These are phyloP conservation scores for Colletotrichum sp. DNA, from an alignment of 2,329 filamentous ascomycete genomes.

Conservation along the genomic window DNA sequence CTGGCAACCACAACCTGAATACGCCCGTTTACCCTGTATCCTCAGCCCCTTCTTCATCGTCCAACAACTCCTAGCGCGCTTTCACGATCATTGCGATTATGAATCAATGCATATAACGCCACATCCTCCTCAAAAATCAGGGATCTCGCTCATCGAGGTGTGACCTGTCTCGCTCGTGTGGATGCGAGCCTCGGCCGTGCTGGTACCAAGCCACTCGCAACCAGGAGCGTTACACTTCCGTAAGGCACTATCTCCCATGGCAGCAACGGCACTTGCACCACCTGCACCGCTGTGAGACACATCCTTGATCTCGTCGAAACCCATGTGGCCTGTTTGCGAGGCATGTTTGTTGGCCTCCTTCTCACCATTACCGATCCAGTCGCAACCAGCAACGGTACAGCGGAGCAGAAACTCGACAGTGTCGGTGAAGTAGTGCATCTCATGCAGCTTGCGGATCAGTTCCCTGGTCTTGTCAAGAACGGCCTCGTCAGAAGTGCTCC, in stretches of 20 bases:
- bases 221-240: conserved; percentile 71
- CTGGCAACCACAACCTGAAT: background rate
- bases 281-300: conserved; percentile 42
- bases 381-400: conserved; percentile 72
- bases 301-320: conserved; percentile 73
- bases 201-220: conserved; percentile 72
- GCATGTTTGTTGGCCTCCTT: conserved; percentile 67
- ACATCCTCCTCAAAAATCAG: conserved; percentile 30
- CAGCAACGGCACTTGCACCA: background rate
- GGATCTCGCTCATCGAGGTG: conserved; percentile 44
- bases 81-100: background rate
- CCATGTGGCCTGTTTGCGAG: conserved; percentile 61
- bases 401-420: conserved; percentile 79
- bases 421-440: conserved; percentile 87
- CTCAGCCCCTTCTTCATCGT: background rate
- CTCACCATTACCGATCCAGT: conserved; percentile 72
- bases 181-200: conserved; percentile 61
- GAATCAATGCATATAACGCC: background rate
- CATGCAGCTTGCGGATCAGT: conserved; percentile 68
- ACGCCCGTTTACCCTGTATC: background rate
- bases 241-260: conserved; percentile 58
- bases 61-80: background rate
- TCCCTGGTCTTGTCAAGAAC: conserved; percentile 73
- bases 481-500: conserved; percentile 61
- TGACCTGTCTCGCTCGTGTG: conserved; percentile 69